Conservation (phyloP, 2,329 filamentous ascomycete genomes). For the Alternaria dauci region DNA sequence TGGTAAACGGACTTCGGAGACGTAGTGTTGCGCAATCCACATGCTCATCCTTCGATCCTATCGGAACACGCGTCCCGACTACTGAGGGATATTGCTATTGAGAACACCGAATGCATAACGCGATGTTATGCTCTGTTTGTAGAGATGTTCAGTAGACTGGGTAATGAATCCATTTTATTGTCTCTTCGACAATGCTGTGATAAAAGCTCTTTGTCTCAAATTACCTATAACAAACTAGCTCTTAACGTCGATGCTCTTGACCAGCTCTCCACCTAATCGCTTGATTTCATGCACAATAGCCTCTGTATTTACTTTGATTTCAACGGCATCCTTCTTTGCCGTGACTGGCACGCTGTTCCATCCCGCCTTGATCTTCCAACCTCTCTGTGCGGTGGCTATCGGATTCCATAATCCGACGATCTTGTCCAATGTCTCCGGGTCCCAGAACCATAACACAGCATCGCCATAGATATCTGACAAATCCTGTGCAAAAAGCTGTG, state of each 20-base stretch:
- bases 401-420: slow-evolving; percentile 75
- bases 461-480: slow-evolving; percentile 72
- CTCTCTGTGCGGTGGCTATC: slow-evolving; percentile 57
- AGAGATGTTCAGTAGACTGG: neutral
- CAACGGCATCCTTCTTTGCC: slow-evolving; percentile 36
- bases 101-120: neutral
- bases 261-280: slow-evolving; percentile 66
- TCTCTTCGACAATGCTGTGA: neutral
- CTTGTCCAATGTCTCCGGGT: slow-evolving; percentile 64
- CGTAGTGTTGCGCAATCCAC: neutral
- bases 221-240: neutral
- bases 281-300: slow-evolving; percentile 78
- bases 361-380: slow-evolving; percentile 75
- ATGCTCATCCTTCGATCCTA: neutral
- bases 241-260: slow-evolving; percentile 54
- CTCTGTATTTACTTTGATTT: slow-evolving; percentile 71
- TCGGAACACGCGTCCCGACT: neutral
- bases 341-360: slow-evolving; percentile 69
- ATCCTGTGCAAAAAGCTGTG: slow-evolving; percentile 71
- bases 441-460: slow-evolving; percentile 81
- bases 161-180: neutral
- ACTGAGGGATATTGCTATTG: neutral
- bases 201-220: neutral
- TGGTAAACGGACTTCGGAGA: neutral
- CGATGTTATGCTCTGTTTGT: neutral